Evolutionary conservation across 1,284 basidiomycete genomes (phyloP).

Genomic region (Ustilago xerochloae): DNA sequence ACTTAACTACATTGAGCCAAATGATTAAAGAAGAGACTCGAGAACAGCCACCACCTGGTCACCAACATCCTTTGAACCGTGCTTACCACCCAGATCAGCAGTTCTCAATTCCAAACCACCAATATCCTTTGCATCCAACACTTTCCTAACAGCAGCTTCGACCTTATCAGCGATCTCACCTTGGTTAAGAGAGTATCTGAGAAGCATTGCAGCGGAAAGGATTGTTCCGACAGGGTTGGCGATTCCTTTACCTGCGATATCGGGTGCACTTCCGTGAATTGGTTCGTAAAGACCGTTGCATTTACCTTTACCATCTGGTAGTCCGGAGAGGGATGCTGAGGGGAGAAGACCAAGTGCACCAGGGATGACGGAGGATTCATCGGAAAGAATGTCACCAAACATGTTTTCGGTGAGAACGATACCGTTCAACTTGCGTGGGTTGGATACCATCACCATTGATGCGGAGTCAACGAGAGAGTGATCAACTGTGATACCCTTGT

Average conservation of each 20-base stretch:
- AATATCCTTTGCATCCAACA: constrained; percentile 78
- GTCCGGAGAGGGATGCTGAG: constrained; percentile 92
- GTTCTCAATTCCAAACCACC: constrained; percentile 87
- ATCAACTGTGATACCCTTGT: constrained; percentile 60
- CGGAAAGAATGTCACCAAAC: constrained; percentile 79
- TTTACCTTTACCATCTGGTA: constrained; percentile 79
- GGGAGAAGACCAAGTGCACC: constrained; percentile 95
- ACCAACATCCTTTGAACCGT: constrained; percentile 82
- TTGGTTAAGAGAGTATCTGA: constrained; percentile 91
- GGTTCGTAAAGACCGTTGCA: constrained; percentile 92
- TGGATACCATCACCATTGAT: constrained; percentile 93
- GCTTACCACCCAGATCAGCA: constrained; percentile 85
- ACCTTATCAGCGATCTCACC: constrained; percentile 80
- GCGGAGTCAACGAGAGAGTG: constrained; percentile 93
- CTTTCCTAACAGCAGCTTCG: constrained; percentile 87
- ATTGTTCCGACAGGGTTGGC: constrained; percentile 98
- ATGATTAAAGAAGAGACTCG: constrained; percentile 72
- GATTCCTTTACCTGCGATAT: constrained; percentile 93
- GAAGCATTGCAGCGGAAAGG: constrained; percentile 91
- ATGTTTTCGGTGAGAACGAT: constrained; percentile 71
- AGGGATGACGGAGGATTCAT: constrained; percentile 96
- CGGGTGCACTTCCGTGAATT: constrained; percentile 81
- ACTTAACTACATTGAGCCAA: background rate
- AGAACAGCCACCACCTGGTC: constrained; percentile 84
- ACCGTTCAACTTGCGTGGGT: constrained; percentile 93